These are phyloP conservation scores for Heterococcus sp. DNA, from an alignment of 108 stramenopile species.

Conservation along the genomic window DNA sequence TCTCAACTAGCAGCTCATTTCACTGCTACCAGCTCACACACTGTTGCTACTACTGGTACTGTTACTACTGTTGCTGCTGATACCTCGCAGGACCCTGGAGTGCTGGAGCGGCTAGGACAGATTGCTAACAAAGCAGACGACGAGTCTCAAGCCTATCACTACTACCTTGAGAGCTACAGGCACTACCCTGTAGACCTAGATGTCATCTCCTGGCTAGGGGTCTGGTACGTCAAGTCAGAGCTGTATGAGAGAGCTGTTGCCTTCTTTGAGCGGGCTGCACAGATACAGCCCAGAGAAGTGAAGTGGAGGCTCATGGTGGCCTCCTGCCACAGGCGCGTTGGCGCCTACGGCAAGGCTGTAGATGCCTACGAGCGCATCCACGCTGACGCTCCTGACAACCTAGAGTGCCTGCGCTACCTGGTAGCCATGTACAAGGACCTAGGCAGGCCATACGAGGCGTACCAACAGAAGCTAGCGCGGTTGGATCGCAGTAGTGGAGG, in stretches of 20 bases:
- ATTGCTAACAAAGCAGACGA: conserved; percentile 65
- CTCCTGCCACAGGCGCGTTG: conserved; percentile 70
- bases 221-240: conserved; percentile 80
- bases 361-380: conserved; percentile 70
- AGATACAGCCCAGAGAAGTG: conserved; percentile 76
- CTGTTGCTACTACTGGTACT: not conserved
- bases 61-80: not conserved
- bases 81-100: conserved; percentile 56
- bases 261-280: conserved; percentile 75
- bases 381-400: conserved; percentile 66
- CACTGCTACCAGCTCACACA: not conserved
- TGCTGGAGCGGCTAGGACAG: conserved; percentile 70
- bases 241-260: conserved; percentile 78
- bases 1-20: not conserved
- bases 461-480: conserved; percentile 61
- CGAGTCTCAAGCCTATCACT: conserved; percentile 55
- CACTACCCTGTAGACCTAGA: conserved; percentile 77
- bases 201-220: conserved; percentile 76
- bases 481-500: conserved; percentile 24
- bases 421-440: conserved; percentile 61
- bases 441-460: conserved; percentile 54
- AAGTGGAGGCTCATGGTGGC: conserved; percentile 83
- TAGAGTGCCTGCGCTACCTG: conserved; percentile 69
- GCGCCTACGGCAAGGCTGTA: conserved; percentile 63
- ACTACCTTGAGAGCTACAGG: conserved; percentile 62